A percentile compares a stretch with the other conserved stretches of the same genome.
Conservation (phyloP, 2,329 filamentous ascomycete genomes). For the Fusarium pseudoanthophilum region DNA sequence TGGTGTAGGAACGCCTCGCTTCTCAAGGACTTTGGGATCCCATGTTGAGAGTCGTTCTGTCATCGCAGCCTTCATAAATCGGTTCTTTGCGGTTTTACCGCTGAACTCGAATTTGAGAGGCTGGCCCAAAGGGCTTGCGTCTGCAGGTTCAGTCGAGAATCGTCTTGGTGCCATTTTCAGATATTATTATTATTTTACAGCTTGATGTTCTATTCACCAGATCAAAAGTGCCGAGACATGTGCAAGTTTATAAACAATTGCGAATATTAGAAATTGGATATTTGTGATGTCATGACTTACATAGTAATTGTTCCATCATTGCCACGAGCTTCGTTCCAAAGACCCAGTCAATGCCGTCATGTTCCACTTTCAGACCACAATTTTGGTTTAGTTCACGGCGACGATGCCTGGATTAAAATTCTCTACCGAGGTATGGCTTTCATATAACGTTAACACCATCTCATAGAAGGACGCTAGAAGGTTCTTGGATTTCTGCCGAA, state of each 20-base stretch:
- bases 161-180: slow-evolving; percentile 18
- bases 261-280: neutral
- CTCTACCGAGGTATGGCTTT: neutral
- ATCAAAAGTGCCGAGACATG: accelerated
- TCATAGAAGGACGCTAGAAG: neutral
- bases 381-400: slow-evolving; percentile 3
- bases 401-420: neutral
- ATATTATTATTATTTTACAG: neutral
- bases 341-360: slow-evolving; percentile 19
- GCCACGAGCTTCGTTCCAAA: neutral
- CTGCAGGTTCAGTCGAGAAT: slow-evolving; percentile 3
- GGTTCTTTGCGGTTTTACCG: slow-evolving; percentile 67
- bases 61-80: slow-evolving; percentile 76
- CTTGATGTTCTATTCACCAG: accelerated
- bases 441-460: neutral
- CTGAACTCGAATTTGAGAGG: slow-evolving; percentile 63
- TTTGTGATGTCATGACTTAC: slow-evolving; percentile 20
- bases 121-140: slow-evolving; percentile 49
- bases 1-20: slow-evolving; percentile 56
- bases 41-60: slow-evolving; percentile 71
- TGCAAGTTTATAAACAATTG: neutral
- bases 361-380: slow-evolving; percentile 14
- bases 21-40: slow-evolving; percentile 62
- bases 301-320: neutral
- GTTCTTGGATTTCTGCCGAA: neutral